Conservation (phyloP, 129 eudicot species). For the Apium graveolens region DNA sequence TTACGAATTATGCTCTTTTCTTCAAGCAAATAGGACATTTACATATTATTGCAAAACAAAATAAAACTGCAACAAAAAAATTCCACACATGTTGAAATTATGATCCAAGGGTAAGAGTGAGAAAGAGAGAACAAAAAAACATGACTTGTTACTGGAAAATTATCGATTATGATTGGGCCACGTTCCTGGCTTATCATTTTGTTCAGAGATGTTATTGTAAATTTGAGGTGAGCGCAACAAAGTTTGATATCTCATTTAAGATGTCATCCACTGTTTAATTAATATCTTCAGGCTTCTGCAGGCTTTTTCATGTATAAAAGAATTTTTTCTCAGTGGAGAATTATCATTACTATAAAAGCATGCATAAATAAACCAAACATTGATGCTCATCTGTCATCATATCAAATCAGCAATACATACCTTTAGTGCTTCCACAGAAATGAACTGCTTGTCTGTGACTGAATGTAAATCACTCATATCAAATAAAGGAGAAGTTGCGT, state of each 20-base stretch:
- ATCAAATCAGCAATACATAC: constrained; percentile 27
- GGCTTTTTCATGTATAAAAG: background rate
- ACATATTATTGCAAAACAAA: background rate
- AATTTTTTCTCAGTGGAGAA: background rate
- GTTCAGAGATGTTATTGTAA: background rate
- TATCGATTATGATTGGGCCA: background rate
- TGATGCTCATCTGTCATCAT: background rate
- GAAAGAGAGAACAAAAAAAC: background rate
- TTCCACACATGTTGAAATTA: background rate
- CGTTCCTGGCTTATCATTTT: background rate
- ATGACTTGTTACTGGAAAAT: background rate
- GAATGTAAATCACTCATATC: constrained; percentile 42
- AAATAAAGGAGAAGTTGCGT: constrained; percentile 45
- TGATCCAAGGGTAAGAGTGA: background rate
- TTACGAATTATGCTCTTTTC: background rate
- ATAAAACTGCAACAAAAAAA: background rate
- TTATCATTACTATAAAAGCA: background rate
- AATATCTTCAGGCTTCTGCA: background rate
- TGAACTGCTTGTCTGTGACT: constrained; percentile 21
- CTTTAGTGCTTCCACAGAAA: constrained; percentile 48
- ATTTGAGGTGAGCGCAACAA: background rate
- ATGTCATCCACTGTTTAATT: background rate
- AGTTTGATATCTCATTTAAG: background rate
- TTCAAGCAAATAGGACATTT: background rate
- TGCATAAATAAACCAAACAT: background rate